Evolutionary conservation across 192 early-diverging fungal genomes (phyloP), one percentile per base, ranked within the genome.

Genomic region (Dissophora ornata): DNA sequence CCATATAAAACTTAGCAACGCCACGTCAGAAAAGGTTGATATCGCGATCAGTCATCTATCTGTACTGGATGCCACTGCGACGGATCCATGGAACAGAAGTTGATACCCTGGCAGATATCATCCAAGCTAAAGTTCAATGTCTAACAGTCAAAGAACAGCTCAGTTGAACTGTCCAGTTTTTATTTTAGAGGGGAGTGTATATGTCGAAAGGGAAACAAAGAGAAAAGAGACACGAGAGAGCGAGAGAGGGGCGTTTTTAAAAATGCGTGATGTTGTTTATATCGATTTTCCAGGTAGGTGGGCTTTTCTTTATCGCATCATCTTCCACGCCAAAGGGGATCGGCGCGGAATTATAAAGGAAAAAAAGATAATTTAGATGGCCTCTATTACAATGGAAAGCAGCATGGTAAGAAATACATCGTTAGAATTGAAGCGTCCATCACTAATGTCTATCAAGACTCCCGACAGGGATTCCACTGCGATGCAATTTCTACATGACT

Each of bases 141-240:
- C n/a, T n/a, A n/a, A n/a, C n/a, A n/a, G n/a, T n/a, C n/a, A n/a
- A n/a, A n/a, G n/a, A n/a, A n/a, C n/a, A n/a, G n/a, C n/a, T n/a
- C n/a, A n/a, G 13, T 38, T 38, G 36, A 38, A 47, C 46, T 33
- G 51, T 9, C 51, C 16, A 53, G 51, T 38, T 50, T 67, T 67
- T 67, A 54, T 57, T 67, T 54, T 65, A 32, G 62, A 65, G 62
- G 41, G 62, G 62, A 65, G 62, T 54, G 61, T 63, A 63, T 63
- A 51, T 52, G 50, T 52, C 50, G 28, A n/a, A 40, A 55, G 19
- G 38, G 8, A 33, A 6, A 22, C 7, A 38, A 55, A 11, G 9
- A 55, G 53, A 38, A n/a, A 8, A 13, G 4, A 55, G n/a, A 55
- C 34, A 40, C 34, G 18, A 26, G n/a, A 38, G 22, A 24, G 38